Base-by-base conservation (phyloP, 148 eudicot species). In the Salicornia ramosissima region DNA sequence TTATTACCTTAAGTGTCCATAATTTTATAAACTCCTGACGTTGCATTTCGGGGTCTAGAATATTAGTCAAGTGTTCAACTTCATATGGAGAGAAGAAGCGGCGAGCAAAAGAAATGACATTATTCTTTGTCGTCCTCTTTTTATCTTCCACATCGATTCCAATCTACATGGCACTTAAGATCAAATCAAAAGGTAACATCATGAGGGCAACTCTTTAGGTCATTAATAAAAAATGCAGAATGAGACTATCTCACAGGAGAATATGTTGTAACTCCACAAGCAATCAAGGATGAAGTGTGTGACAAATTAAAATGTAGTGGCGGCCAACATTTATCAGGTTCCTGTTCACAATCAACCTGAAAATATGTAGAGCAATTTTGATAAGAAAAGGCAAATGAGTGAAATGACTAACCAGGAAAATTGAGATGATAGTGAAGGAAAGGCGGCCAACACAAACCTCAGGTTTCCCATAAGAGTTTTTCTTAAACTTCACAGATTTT, bases 91-190 rank as follows among this genome's bases (percentile, higher is more conserved):
- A 86, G 74, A 93, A 88, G 80, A 81, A 93, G 24, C 96, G 90
- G 36, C 84, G 78, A 64, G 96, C 94, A 75, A 93, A 85, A 64
- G 94, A 74, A 65, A 84, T 75, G 40, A 93, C 63, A 50, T 76
- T 58, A 74, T 83, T 82, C 69, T 88, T 93, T 65, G 73, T 71
- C 43, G 24, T 83, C 69, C 98, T 76, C 13, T 81, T 73, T 79
- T 90, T 93, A 71, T 88, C 95, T 75, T 93, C 98, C 39, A 88
- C 86, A 65, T 93, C 98, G 57, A 93, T 84, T 72, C 98, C 98
- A 79, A 93, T 88, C 98, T 93, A 81, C 63, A 72, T 42, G 36
- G 16, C 51, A 70, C 25, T 21, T 46, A 73, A 2, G 0, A 65
- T 16, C 24, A 50, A 57, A 56, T 66, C 46, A 52, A 46, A 12